Conservation (phyloP, 176 grass and related monocot genomes). For the Pontederia crassipes region DNA sequence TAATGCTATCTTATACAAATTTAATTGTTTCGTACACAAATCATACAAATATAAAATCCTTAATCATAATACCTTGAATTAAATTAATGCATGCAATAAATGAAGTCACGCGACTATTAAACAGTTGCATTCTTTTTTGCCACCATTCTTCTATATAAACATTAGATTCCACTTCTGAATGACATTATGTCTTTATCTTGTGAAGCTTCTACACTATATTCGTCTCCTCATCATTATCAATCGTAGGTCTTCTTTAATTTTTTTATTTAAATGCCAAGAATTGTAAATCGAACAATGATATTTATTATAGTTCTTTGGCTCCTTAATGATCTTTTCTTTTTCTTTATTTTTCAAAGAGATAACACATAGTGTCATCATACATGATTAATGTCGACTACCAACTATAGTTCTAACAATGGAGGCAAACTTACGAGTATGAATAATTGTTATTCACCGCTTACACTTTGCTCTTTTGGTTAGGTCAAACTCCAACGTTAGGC, state of each 20-base stretch:
- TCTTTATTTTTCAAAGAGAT: slow-evolving; percentile 33
- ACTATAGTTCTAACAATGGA: too few relatives aligned
- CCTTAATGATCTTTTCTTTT: slow-evolving; percentile 44
- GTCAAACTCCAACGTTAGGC: not conserved
- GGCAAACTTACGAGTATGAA: too few relatives aligned
- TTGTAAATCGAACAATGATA: slow-evolving; percentile 32
- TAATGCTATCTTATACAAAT: slow-evolving; percentile 12
- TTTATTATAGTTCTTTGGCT: slow-evolving; percentile 4
- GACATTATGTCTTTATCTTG: slow-evolving; percentile 35
- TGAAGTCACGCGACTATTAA: slow-evolving; percentile 49
- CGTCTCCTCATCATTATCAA: slow-evolving; percentile 61
- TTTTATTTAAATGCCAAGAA: slow-evolving; percentile 26
- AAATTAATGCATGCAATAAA: slow-evolving; percentile 60
- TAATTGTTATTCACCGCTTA: too few relatives aligned
- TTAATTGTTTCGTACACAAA: not conserved
- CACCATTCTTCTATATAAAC: slow-evolving; percentile 46
- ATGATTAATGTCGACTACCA: slow-evolving; percentile 12
- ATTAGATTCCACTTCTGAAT: slow-evolving; percentile 34
- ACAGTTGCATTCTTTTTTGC: slow-evolving; percentile 52
- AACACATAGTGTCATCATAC: slow-evolving; percentile 33
- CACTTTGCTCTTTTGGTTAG: too few relatives aligned
- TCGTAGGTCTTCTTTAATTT: slow-evolving; percentile 47
- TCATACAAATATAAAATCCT: not conserved
- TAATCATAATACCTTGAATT: slow-evolving; percentile 48
- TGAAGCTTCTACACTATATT: slow-evolving; percentile 64